Percentiles rank a stretch among this genome's conserved stretches.
Conservation (phyloP, 495 filamentous ascomycete species). For the Talaromyces adpressus region DNA sequence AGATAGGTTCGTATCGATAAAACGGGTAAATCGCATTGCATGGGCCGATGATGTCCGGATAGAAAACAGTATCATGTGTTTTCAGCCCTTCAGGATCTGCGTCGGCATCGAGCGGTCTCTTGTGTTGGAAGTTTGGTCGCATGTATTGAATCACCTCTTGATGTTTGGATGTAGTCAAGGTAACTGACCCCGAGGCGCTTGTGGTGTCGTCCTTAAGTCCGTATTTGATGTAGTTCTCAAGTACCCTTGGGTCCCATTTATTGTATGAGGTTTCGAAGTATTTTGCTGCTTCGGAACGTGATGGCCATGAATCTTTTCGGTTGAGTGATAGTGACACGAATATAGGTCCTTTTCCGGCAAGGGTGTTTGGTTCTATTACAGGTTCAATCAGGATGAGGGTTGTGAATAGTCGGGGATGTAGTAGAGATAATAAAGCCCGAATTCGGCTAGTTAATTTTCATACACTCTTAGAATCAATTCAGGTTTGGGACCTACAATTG, state of each 20-base stretch:
- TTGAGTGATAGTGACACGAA: slow-evolving; percentile 29
- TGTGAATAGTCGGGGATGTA: slow-evolving; percentile 67
- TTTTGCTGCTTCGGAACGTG: slow-evolving; percentile 39
- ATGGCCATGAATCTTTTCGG: slow-evolving; percentile 56
- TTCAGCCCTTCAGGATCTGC: neutral
- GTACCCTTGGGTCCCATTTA: slow-evolving; percentile 55
- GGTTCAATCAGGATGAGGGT: slow-evolving; percentile 67
- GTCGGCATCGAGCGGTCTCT: neutral
- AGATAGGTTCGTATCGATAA: slow-evolving; percentile 36
- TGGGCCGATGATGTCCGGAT: slow-evolving; percentile 24
- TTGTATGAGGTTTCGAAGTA: slow-evolving; percentile 44
- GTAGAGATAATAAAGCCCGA: slow-evolving; percentile 28
- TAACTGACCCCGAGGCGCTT: slow-evolving; percentile 26
- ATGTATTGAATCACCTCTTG: slow-evolving; percentile 40
- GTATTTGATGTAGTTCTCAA: slow-evolving; percentile 46
- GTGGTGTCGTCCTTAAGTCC: slow-evolving; percentile 38
- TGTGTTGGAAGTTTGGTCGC: slow-evolving; percentile 21
- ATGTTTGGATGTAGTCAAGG: slow-evolving; percentile 40
- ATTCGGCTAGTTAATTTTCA: neutral
- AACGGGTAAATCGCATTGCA: slow-evolving; percentile 31
- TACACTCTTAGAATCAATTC: neutral
- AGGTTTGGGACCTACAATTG: neutral
- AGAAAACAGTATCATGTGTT: neutral
- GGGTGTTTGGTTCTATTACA: slow-evolving; percentile 30
- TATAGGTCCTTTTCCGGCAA: neutral